Conservation (phyloP, 106 monocot species). For the Dendrobium chrysotoxum region DNA sequence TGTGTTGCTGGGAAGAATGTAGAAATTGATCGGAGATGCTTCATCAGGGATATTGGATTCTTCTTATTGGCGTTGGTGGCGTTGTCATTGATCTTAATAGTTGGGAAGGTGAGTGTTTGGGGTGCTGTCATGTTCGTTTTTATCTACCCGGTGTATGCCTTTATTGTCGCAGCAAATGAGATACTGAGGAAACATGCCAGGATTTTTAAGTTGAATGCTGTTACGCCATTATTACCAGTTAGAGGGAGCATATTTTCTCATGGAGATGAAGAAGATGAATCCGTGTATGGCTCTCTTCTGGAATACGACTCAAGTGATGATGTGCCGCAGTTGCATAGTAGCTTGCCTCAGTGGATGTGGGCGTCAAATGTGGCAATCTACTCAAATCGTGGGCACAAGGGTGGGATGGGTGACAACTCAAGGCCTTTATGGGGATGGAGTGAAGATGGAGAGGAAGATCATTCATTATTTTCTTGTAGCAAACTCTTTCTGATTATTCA, state of each 20-base stretch:
- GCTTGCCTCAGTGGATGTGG: constrained; percentile 97
- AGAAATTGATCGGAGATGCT: constrained; percentile 75
- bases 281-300: constrained; percentile 60
- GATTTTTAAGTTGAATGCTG: constrained; percentile 59
- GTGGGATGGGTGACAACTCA: constrained; percentile 17
- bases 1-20: constrained; percentile 62
- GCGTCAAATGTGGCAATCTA: constrained; percentile 86
- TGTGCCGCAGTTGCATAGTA: constrained; percentile 29
- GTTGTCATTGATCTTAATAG: constrained; percentile 53
- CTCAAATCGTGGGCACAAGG: constrained; percentile 44
- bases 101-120: constrained; percentile 67
- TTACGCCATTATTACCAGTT: constrained; percentile 84
- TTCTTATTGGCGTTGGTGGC: constrained; percentile 58
- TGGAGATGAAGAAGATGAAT: constrained; percentile 58
- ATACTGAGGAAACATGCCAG: constrained; percentile 67
- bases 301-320: constrained; percentile 37
- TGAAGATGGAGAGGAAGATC: constrained; percentile 34
- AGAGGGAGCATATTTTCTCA: constrained; percentile 67
- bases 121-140: constrained; percentile 70
- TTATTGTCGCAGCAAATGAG: constrained; percentile 77
- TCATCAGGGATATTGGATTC: constrained; percentile 72
- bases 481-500: constrained; percentile 60
- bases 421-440: constrained; percentile 67
- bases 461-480: constrained; percentile 15
- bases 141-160: constrained; percentile 74